A percentile compares a stretch with the other conserved stretches of the same genome.
These are phyloP conservation scores for Saitoella complicata DNA, from an alignment of 805 yeast genomes.

Conservation along the genomic window DNA sequence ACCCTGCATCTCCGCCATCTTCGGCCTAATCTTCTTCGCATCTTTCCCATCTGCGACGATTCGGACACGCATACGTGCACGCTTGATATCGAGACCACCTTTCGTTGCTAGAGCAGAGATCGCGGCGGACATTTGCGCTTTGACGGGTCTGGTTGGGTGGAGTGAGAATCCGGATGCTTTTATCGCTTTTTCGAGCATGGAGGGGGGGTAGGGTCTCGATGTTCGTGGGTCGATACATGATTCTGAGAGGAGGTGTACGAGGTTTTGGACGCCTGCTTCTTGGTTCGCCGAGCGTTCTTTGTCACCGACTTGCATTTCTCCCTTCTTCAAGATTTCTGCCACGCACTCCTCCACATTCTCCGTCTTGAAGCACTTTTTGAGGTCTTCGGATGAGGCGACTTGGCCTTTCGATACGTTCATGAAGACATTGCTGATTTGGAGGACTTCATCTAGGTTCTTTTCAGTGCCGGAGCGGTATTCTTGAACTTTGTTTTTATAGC, in stretches of 20 bases:
- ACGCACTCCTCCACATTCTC: slow-evolving; percentile 62
- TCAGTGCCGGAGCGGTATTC: slow-evolving; percentile 68
- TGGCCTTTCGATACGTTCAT: slow-evolving; percentile 86
- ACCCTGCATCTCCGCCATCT: slow-evolving; percentile 28
- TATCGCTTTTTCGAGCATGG: slow-evolving; percentile 81
- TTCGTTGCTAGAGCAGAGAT: slow-evolving; percentile 57
- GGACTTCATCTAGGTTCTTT: slow-evolving; percentile 85
- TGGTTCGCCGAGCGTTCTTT: slow-evolving; percentile 72
- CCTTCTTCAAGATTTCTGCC: slow-evolving; percentile 67
- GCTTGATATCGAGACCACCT: slow-evolving; percentile 80
- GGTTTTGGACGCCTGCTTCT: slow-evolving; percentile 62
- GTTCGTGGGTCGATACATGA: slow-evolving; percentile 84
- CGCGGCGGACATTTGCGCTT: slow-evolving; percentile 82
- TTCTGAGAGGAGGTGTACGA: slow-evolving; percentile 66
- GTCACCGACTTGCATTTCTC: slow-evolving; percentile 88
- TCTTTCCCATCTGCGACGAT: slow-evolving; percentile 37
- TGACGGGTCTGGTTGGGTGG: slow-evolving; percentile 57
- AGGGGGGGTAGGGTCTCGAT: slow-evolving; percentile 82
- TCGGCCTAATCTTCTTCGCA: slow-evolving; percentile 27
- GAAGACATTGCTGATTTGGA: slow-evolving; percentile 92
- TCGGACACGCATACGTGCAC: slow-evolving; percentile 84
- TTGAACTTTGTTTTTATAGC: slow-evolving; percentile 92
- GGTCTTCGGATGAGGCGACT: slow-evolving; percentile 76
- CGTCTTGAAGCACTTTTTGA: slow-evolving; percentile 55
- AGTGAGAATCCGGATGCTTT: slow-evolving; percentile 57